A percentile compares a stretch with the other conserved stretches of the same genome.
phyloP scores from a whole-genome alignment of 1,284 basidiomycete genomes.

The Irpex sp. region DNA sequence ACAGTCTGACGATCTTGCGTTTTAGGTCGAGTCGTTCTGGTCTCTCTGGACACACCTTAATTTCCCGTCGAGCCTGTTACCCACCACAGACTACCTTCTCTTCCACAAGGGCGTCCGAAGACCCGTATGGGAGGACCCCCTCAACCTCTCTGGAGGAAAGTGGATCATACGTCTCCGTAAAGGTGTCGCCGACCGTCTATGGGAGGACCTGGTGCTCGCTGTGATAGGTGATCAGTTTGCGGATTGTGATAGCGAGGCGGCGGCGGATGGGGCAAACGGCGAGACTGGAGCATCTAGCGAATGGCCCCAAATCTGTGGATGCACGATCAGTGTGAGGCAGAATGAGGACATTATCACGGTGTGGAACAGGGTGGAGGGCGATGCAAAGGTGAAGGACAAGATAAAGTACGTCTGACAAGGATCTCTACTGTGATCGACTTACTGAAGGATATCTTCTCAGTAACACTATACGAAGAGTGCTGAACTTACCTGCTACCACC shows the following conservation, averaged over 20 bases:
- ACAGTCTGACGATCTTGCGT: background rate
- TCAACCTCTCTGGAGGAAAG: slow-evolving; percentile 86
- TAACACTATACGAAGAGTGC: slow-evolving; percentile 63
- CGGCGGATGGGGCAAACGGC: slow-evolving; percentile 18
- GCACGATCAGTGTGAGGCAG: slow-evolving; percentile 79
- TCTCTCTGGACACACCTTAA: slow-evolving; percentile 78
- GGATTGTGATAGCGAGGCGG: slow-evolving; percentile 42
- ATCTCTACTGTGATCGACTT: slow-evolving; percentile 2
- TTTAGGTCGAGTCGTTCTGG: slow-evolving; percentile 81
- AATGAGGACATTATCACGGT: slow-evolving; percentile 80
- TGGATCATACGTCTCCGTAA: slow-evolving; percentile 88
- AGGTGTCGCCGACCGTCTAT: slow-evolving; percentile 76
- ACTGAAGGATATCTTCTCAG: slow-evolving; percentile 32
- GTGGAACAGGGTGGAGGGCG: slow-evolving; percentile 73
- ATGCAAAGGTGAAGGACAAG: slow-evolving; percentile 63
- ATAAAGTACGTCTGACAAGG: slow-evolving; percentile 47
- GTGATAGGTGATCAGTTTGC: slow-evolving; percentile 80
- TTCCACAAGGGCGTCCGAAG: slow-evolving; percentile 80
- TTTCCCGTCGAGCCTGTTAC: slow-evolving; percentile 66
- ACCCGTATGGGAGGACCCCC: slow-evolving; percentile 89
- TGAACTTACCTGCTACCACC: slow-evolving; percentile 66
- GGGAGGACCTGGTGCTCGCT: slow-evolving; percentile 79
- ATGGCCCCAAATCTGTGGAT: slow-evolving; percentile 79
- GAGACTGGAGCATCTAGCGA: slow-evolving; percentile 30
- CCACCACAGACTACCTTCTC: slow-evolving; percentile 82